phyloP scores from a whole-genome alignment of 441 rosid species.

The Breynia disticha region DNA sequence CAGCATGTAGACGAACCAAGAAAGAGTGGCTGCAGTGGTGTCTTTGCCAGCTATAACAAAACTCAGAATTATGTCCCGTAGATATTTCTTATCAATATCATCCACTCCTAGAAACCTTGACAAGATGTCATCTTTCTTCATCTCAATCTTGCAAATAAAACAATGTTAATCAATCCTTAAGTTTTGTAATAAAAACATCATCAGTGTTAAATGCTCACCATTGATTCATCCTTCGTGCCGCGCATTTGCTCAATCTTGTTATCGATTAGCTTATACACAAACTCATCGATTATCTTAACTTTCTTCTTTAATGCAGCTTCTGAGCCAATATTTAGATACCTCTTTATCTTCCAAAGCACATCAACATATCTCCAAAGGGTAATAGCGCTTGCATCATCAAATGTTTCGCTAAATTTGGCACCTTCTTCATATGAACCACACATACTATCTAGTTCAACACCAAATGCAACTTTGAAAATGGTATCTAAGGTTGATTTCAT shows the following conservation, averaged over 20 bases:
- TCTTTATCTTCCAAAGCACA: conserved; percentile 33
- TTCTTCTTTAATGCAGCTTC: conserved; percentile 38
- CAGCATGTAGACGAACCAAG: conserved; percentile 42
- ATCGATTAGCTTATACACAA: conserved; percentile 36
- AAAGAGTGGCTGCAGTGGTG: conserved; percentile 43
- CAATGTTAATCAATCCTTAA: neutral
- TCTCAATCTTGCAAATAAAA: conserved; percentile 9
- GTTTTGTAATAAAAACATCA: neutral
- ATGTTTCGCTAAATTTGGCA: conserved; percentile 23
- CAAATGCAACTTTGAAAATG: conserved; percentile 41
- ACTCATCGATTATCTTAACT: conserved; percentile 23
- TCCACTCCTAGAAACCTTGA: conserved; percentile 36
- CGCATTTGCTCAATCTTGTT: conserved; percentile 34
- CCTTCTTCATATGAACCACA: conserved; percentile 46
- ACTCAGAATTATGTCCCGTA: conserved; percentile 41
- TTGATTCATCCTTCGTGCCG: conserved; percentile 15
- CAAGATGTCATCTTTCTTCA: conserved; percentile 36
- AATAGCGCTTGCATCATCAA: conserved; percentile 44
- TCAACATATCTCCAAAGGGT: conserved; percentile 41
- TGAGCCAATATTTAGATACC: conserved; percentile 35
- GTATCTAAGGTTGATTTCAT: conserved; percentile 51
- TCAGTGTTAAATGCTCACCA: conserved; percentile 21
- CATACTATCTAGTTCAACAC: conserved; percentile 39
- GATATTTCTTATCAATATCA: conserved; percentile 23
- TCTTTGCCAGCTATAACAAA: conserved; percentile 47